phyloP scores from a whole-genome alignment of 805 yeast species.

The Lipomyces sp. region DNA sequence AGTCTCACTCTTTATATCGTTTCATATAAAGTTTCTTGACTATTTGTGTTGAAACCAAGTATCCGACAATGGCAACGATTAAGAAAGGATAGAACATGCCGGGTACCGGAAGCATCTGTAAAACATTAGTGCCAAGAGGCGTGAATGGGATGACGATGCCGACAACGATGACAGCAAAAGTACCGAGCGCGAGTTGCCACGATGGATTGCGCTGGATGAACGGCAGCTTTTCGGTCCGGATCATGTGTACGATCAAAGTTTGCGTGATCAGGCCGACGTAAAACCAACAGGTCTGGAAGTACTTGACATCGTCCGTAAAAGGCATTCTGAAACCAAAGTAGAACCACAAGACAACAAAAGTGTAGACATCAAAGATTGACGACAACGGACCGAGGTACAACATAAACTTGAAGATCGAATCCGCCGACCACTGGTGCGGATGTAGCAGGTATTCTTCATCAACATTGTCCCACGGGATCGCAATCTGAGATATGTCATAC shows the following conservation, averaged over 20 bases:
- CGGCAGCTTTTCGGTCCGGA: constrained; percentile 38
- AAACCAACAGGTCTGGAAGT: constrained; percentile 38
- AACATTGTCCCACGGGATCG: constrained; percentile 38
- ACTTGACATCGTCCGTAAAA: constrained; percentile 34
- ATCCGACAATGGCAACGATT: constrained; percentile 33
- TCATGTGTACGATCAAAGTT: constrained; percentile 37
- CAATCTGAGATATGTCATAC: constrained; percentile 37
- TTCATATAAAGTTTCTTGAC: constrained; percentile 34
- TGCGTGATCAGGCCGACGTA: constrained; percentile 37
- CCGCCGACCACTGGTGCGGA: constrained; percentile 37
- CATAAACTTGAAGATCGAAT: constrained; percentile 36
- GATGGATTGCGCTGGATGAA: constrained; percentile 37
- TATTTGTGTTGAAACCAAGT: constrained; percentile 35
- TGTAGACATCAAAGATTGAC: constrained; percentile 34
- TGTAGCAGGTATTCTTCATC: constrained; percentile 31
- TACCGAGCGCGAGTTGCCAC: constrained; percentile 34
- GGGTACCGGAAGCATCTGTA: constrained; percentile 35
- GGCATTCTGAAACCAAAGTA: constrained; percentile 33
- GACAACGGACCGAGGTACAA: constrained; percentile 35
- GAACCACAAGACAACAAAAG: constrained; percentile 32
- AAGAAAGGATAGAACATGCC: constrained; percentile 37
- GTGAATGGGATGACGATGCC: constrained; percentile 36
- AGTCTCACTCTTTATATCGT: constrained; percentile 35
- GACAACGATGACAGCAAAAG: constrained; percentile 26
- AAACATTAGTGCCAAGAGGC: constrained; percentile 36